Evolutionary conservation across 768 basidiomycete species (phyloP), one percentile per base, ranked within the genome.

Genomic region (Clathrus columnatus): DNA sequence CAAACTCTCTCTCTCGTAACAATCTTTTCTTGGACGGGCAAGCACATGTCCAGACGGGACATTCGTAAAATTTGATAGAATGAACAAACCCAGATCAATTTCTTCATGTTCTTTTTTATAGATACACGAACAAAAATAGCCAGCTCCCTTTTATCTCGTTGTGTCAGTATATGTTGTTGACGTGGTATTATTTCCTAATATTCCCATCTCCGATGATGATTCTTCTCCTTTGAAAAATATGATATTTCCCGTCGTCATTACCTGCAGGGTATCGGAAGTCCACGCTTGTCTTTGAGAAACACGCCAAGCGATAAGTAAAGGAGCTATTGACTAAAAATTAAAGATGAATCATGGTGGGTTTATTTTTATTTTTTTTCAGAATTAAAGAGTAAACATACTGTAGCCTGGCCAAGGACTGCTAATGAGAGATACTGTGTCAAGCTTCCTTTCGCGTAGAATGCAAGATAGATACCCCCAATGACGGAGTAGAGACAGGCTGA

Each of bases 281-380:
- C 21, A 47, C 18, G 63, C 65, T 14, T 57, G 54, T 5, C 71
- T 70, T 47, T 54, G 62, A 0, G 65, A 67, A 24, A 74, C 69
- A 5, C 72, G 69, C 20, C 68, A 61, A 57, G 72, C 65, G 59
- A 74, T 72, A 48, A 69, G 56, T 14, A 69, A 23, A 21, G 71
- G 66, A 0, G 66, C 65, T 49, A 73, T 70, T 18, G 63, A 64
- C 72, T 73, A 17, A 28, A 23, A 42, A 18, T 10, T 17, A 16
- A 26, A 41, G 10, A 14, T 4, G 21, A 49, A 24, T 18, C 4
- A n/a, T 36, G 6, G 11, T n/a, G n/a, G 36, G 4, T n/a, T 14
- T 11, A 4, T 2, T 36, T 36, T 14, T 11, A 48, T 4, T 2
- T 1, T n/a, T n/a, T n/a, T n/a, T n/a, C n/a, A n/a, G n/a, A n/a